Evolutionary conservation across 139 green algal species (phyloP).

Genomic region (Closterium sp.): DNA sequence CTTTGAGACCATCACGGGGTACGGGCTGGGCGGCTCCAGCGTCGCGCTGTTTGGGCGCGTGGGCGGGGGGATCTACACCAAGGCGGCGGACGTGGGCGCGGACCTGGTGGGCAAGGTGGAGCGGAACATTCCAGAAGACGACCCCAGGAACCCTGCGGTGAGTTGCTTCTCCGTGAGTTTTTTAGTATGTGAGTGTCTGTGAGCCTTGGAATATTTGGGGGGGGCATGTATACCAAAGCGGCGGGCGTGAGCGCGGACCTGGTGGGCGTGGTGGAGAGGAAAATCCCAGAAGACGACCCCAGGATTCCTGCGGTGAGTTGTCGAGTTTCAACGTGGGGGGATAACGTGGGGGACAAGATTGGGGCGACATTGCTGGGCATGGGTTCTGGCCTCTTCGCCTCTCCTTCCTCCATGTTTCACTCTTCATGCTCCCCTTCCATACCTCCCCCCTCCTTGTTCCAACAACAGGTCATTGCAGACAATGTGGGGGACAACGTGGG

Average conservation of each 20-base stretch:
- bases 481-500: slow-evolving; percentile 98
- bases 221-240: slow-evolving; percentile 96
- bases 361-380: slow-evolving; percentile 96
- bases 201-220: slow-evolving; percentile 84
- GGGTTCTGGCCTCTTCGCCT: slow-evolving; percentile 93
- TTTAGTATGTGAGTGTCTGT: slow-evolving; percentile 40
- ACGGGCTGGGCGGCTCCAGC: slow-evolving; percentile 88
- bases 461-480: slow-evolving; percentile 35
- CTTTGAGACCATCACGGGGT: slow-evolving; percentile 94
- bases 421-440: too few species aligned
- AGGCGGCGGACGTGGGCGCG: slow-evolving; percentile 74
- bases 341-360: slow-evolving; percentile 98
- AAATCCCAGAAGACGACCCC: slow-evolving; percentile 89
- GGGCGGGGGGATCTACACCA: slow-evolving; percentile 76
- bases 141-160: slow-evolving; percentile 71
- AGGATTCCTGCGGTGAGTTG: slow-evolving; percentile 80
- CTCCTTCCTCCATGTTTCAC: not conserved
- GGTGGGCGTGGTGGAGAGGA: slow-evolving; percentile 82
- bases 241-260: slow-evolving; percentile 95
- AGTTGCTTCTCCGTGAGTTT: slow-evolving; percentile 40
- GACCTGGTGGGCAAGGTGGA: slow-evolving; percentile 80
- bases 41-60: slow-evolving; percentile 94
- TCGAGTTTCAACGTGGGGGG: slow-evolving; percentile 95
- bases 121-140: slow-evolving; percentile 74
- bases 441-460: too few species aligned